Evolutionary conservation across 2,329 filamentous ascomycete species (phyloP), one percentile per base, ranked within the genome.

Genomic region (Aspergillus costaricaensis): DNA sequence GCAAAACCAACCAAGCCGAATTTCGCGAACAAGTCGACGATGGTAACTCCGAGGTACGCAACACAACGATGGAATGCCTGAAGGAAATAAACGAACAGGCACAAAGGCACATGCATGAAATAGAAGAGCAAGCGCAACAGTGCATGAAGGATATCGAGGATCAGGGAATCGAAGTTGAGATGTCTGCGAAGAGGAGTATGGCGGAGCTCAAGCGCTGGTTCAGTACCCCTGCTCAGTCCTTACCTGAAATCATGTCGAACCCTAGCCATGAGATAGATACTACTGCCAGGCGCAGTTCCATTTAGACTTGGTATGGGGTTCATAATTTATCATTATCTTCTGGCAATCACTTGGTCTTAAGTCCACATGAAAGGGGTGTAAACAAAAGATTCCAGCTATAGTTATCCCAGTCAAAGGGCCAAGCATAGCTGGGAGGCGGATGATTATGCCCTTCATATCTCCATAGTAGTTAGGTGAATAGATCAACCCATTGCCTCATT

Each of bases 11-110:
- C 50, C 55, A 65, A 58, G 55, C 49, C 53, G 63, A 64, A 55
- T 62, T 66, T 36, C 47, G 52, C 43, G 62, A 66, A 55, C 62
- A 65, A 17, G 57, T 65, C 43, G 62, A 65, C 39, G 62, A 64
- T 51, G 50, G 51, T 60, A 63, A 62, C 51, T 55, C 39, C 57
- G 64, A 66, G 54, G 21, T 66, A 41, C 58, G 55, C 57, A 60
- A n/a, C 10, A 65, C 61, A 25, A 57, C 64, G 27, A 57, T 51
- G 57, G 60, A 64, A 50, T 65, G 59, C 58, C 58, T 64, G 38
- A 43, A 47, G 19, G 62, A 65, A 55, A 54, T 65, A 17, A 39
- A 57, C 44, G 58, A 61, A 53, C 50, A 65, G 25, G 58, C 56
- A 4, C 61, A 61, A 39, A 60, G 17, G 39, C 14, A 60, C 44